Conservation (phyloP, 257 asterid species). For the Lycium ferocissimum region DNA sequence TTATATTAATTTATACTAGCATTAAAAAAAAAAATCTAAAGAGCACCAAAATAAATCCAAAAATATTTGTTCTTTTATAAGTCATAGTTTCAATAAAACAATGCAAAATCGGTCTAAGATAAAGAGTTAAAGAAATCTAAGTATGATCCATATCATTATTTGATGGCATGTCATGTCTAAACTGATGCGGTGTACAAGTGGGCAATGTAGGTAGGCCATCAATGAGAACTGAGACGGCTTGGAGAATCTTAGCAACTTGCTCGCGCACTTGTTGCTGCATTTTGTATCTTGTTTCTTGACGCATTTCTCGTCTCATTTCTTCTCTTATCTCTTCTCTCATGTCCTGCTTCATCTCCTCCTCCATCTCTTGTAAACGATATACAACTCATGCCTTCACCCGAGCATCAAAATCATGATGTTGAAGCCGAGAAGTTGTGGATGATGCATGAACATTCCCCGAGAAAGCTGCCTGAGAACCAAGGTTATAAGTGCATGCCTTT, state of each 20-base stretch:
- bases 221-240: background rate
- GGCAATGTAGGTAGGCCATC: background rate
- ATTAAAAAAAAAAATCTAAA: background rate
- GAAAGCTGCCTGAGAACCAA: background rate
- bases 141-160: background rate
- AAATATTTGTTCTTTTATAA: background rate
- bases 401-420: background rate
- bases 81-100: background rate
- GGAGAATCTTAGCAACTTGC: background rate
- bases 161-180: background rate
- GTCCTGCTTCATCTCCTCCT: background rate
- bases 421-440: background rate
- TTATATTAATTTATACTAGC: background rate
- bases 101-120: background rate
- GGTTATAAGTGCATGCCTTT: background rate
- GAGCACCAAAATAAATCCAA: background rate
- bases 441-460: background rate
- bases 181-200: background rate
- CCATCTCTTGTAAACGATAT: background rate
- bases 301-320: background rate
- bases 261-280: background rate
- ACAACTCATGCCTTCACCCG: background rate
- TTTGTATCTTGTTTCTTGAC: background rate
- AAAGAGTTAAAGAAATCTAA: background rate
- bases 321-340: background rate